These are phyloP conservation scores for Hypoxylon sp. DNA, from an alignment of 2,329 filamentous ascomycete genomes.

Conservation along the genomic window DNA sequence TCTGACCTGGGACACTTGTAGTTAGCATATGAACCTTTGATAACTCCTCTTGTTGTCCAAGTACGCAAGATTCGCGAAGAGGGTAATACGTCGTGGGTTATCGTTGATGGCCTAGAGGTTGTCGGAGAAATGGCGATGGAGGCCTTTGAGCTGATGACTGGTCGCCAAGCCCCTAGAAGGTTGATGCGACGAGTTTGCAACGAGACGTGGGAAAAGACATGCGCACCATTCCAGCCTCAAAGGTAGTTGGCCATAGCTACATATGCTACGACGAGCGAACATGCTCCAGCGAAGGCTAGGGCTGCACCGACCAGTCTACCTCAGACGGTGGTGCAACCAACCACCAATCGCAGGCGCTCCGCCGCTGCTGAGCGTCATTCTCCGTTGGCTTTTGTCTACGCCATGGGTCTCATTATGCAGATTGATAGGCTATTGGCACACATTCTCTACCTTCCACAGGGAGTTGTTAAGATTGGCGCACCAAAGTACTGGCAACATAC, in stretches of 20 bases:
- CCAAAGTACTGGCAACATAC: background rate
- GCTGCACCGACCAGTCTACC: background rate
- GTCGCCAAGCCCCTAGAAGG: slow-evolving; percentile 75
- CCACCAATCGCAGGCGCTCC: background rate
- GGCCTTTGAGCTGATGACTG: slow-evolving; percentile 82
- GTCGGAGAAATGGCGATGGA: slow-evolving; percentile 81
- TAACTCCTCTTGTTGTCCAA: slow-evolving; percentile 76
- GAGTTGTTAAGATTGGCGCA: background rate
- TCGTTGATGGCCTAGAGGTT: slow-evolving; percentile 79
- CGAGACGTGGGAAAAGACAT: slow-evolving; percentile 58
- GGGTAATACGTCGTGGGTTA: slow-evolving; percentile 72
- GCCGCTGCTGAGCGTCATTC: background rate
- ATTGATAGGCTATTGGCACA: background rate
- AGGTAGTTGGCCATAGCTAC: slow-evolving; percentile 28
- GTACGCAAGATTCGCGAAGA: slow-evolving; percentile 65
- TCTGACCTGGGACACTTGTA: slow-evolving; percentile 40
- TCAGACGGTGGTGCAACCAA: background rate
- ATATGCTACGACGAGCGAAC: background rate
- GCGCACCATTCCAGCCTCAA: slow-evolving; percentile 51
- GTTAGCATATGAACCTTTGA: slow-evolving; percentile 77
- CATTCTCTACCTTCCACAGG: background rate
- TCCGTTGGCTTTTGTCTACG: background rate
- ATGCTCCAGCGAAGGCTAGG: background rate
- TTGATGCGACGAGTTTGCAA: slow-evolving; percentile 73
- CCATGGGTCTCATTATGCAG: background rate